Conservation (phyloP, 441 rosid species). For the Cnidoscolus chayamansa region DNA sequence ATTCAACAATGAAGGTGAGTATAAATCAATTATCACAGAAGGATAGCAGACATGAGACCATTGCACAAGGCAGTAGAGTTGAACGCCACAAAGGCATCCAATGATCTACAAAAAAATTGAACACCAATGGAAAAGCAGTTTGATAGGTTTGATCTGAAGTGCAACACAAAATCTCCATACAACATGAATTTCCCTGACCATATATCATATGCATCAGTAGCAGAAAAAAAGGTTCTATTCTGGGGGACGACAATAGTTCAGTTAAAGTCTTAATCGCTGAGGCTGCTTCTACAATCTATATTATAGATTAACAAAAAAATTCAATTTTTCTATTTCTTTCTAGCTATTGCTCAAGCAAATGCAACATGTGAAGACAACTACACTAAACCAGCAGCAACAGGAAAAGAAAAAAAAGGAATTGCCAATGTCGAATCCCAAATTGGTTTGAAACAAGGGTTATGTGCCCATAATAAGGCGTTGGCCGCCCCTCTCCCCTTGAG, state of each 20-base stretch:
- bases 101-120: neutral
- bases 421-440: no score
- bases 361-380: neutral
- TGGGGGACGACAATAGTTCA: neutral
- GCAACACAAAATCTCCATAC: neutral
- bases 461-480: no score
- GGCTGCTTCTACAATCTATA: neutral
- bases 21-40: neutral
- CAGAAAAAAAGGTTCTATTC: neutral
- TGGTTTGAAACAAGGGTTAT: no score
- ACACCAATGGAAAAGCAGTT: neutral
- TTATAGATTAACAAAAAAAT: neutral
- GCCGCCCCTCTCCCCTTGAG: no score
- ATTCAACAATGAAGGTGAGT: neutral
- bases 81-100: constrained; percentile 5
- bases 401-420: neutral
- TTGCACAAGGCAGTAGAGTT: neutral
- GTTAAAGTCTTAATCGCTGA: neutral
- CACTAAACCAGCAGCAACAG: neutral
- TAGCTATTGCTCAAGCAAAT: neutral
- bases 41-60: neutral
- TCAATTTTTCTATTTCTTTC: neutral
- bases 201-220: neutral
- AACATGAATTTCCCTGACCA: neutral
- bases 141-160: neutral